phyloP scores from a whole-genome alignment of 2,329 filamentous ascomycete species.

The Cytospora piceicola region DNA sequence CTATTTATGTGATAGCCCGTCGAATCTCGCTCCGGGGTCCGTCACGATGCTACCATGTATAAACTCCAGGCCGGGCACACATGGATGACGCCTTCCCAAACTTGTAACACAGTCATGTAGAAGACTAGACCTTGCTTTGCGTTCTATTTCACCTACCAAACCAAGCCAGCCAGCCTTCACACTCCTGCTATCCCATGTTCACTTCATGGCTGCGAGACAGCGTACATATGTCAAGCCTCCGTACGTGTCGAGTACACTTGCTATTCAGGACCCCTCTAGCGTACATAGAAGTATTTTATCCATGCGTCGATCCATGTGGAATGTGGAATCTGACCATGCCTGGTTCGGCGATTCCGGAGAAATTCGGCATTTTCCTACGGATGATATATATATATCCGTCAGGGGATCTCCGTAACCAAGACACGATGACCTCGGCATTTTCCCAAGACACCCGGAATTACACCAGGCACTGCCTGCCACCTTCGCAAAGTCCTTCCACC shows the following conservation, averaged over 20 bases:
- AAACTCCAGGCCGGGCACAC: too few relatives aligned
- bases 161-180: neutral
- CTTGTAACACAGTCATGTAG: too few relatives aligned
- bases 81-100: too few relatives aligned
- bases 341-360: neutral
- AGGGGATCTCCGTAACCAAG: neutral
- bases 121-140: neutral
- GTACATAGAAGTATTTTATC: neutral
- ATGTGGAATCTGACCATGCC: neutral
- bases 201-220: neutral
- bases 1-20: too few relatives aligned
- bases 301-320: neutral
- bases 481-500: conserved; percentile 2
- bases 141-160: neutral
- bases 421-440: neutral
- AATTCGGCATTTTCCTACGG: too few relatives aligned
- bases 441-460: neutral
- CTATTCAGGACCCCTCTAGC: neutral
- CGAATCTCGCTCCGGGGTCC: neutral
- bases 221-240: neutral
- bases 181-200: neutral
- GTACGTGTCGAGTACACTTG: neutral
- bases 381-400: too few relatives aligned
- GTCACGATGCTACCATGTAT: neutral
- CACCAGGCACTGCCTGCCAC: neutral